Evolutionary conservation across 192 early-diverging fungal genomes (phyloP).

Genomic region (Hyaloraphidium curvatum): DNA sequence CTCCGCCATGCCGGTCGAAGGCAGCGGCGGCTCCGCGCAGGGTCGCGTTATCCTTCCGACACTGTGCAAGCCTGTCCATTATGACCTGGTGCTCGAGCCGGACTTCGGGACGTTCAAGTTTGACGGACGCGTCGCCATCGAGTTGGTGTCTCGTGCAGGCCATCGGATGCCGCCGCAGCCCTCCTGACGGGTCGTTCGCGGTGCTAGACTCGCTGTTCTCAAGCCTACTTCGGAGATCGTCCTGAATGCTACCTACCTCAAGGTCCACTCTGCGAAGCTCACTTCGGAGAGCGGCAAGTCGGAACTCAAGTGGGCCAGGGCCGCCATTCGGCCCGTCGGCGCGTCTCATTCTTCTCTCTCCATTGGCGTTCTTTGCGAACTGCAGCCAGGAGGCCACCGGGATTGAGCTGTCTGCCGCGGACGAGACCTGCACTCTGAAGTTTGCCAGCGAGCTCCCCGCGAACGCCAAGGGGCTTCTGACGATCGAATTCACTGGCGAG

Average conservation of each 20-base stretch:
- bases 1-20: too few relatives aligned
- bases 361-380: not conserved
- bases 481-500: slow-evolving; percentile 30
- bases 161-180: too few relatives aligned
- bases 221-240: not conserved
- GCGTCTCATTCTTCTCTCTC: not conserved
- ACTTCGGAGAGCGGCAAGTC: not conserved
- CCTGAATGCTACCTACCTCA: not conserved
- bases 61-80: too few relatives aligned
- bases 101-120: too few relatives aligned
- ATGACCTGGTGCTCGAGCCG: too few relatives aligned
- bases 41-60: too few relatives aligned
- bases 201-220: not conserved
- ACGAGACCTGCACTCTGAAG: slow-evolving; percentile 24
- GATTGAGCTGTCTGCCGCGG: slow-evolving; percentile 18
- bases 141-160: too few relatives aligned
- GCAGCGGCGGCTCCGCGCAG: too few relatives aligned
- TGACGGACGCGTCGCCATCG: too few relatives aligned
- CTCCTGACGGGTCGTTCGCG: too few relatives aligned
- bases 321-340: not conserved
- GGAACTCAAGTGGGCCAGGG: not conserved
- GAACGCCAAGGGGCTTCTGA: slow-evolving; percentile 20
- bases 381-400: slow-evolving; percentile 19
- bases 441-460: slow-evolving; percentile 23
- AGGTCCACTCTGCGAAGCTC: not conserved